Conservation (phyloP, 2,329 filamentous ascomycete species). For the Sarocladiaceae sp. region DNA sequence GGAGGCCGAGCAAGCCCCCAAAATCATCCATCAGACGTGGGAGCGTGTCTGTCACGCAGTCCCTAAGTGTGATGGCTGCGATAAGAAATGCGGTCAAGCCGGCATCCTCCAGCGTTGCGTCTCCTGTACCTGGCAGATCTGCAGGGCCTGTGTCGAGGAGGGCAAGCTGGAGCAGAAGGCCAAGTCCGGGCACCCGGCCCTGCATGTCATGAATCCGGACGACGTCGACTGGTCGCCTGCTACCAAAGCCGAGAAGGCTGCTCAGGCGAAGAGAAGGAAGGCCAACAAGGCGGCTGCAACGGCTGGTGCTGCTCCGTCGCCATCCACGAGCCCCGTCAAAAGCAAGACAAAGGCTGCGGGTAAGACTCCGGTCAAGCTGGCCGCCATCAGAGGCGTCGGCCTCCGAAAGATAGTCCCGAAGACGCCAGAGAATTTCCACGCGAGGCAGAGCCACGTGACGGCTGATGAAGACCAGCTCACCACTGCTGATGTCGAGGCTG, state of each 20-base stretch:
- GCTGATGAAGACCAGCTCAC: neutral
- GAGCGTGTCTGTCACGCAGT: conserved; percentile 2
- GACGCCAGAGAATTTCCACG: neutral
- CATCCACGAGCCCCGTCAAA: too few relatives aligned
- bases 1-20: too few relatives aligned
- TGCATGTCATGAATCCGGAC: conserved; percentile 1
- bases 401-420: neutral
- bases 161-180: neutral
- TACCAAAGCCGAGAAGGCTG: conserved; percentile 1
- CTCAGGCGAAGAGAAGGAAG: neutral
- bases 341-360: neutral
- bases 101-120: neutral
- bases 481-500: too few relatives aligned
- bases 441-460: too few relatives aligned
- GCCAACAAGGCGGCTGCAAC: neutral
- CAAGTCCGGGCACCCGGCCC: neutral
- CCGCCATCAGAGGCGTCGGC: conserved; percentile 1
- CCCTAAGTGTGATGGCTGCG: conserved; percentile 4
- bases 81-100: neutral
- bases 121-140: neutral
- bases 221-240: neutral
- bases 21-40: neutral
- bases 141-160: neutral
- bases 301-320: too few relatives aligned
- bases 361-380: neutral